phyloP scores from a whole-genome alignment of 345 rosid species.

The Eucalyptus cladocalyx region DNA sequence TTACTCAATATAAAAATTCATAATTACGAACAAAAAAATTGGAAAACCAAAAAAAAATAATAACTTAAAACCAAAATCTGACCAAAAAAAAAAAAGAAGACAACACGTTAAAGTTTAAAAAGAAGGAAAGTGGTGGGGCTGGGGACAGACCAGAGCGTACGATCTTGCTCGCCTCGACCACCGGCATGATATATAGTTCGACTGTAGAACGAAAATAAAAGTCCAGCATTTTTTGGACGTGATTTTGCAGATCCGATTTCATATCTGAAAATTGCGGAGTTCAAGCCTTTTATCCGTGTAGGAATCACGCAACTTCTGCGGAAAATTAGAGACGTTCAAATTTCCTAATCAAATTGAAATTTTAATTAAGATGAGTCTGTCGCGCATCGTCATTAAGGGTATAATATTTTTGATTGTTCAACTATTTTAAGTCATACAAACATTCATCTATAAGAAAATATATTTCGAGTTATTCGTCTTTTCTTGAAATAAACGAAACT shows the following conservation, averaged over 20 bases:
- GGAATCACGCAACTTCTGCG: background rate
- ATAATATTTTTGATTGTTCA: too few relatives aligned
- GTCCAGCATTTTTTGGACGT: background rate
- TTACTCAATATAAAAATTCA: background rate
- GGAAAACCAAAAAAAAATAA: background rate
- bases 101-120: background rate
- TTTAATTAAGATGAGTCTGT: fast-evolving
- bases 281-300: background rate
- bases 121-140: background rate
- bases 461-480: too few relatives aligned
- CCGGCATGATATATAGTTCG: background rate
- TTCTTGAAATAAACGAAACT: background rate
- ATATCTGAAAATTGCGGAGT: background rate
- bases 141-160: background rate
- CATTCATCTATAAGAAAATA: background rate
- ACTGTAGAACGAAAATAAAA: background rate
- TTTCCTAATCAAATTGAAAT: background rate
- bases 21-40: background rate
- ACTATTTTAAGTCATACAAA: background rate
- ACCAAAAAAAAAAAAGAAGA: background rate
- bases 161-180: background rate
- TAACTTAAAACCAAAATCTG: background rate
- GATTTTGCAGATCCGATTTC: background rate
- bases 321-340: background rate
- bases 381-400: fast-evolving